Conservation (phyloP, 2,329 filamentous ascomycete species). For the Cryoendolithus antarcticus region DNA sequence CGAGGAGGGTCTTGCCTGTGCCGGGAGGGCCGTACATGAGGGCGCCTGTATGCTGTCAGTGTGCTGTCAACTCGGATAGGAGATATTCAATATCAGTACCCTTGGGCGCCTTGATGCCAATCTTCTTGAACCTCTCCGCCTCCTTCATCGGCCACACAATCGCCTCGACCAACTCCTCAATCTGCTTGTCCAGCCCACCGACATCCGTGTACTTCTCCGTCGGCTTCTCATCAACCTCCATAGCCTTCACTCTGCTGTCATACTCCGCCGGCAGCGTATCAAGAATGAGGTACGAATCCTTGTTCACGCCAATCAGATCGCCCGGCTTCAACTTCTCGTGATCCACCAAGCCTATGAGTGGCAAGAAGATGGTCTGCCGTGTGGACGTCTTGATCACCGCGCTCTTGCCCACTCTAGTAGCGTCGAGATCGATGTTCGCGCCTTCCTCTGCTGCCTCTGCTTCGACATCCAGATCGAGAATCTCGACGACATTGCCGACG, state of each 20-base stretch:
- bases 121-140: constrained; percentile 97
- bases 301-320: constrained; percentile 96
- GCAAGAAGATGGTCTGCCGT: constrained; percentile 94
- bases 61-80: neutral
- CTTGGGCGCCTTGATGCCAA: constrained; percentile 98
- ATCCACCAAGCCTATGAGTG: constrained; percentile 91
- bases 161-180: constrained; percentile 94
- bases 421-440: constrained; percentile 96
- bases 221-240: constrained; percentile 99
- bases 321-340: constrained; percentile 89
- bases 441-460: constrained; percentile 95
- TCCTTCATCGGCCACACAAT: constrained; percentile 99
- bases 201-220: constrained; percentile 99
- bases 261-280: constrained; percentile 97
- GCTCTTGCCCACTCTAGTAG: constrained; percentile 91
- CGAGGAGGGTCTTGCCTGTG: constrained; percentile 83
- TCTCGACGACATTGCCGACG: constrained; percentile 94
- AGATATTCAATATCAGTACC: constrained; percentile 41
- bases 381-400: constrained; percentile 99
- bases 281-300: constrained; percentile 94
- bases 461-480: constrained; percentile 90
- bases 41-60: constrained; percentile 49
- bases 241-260: constrained; percentile 96
- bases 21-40: constrained; percentile 94
- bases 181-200: constrained; percentile 95